phyloP scores from a whole-genome alignment of 2,329 filamentous ascomycete genomes.

The Fusarium tupiense region DNA sequence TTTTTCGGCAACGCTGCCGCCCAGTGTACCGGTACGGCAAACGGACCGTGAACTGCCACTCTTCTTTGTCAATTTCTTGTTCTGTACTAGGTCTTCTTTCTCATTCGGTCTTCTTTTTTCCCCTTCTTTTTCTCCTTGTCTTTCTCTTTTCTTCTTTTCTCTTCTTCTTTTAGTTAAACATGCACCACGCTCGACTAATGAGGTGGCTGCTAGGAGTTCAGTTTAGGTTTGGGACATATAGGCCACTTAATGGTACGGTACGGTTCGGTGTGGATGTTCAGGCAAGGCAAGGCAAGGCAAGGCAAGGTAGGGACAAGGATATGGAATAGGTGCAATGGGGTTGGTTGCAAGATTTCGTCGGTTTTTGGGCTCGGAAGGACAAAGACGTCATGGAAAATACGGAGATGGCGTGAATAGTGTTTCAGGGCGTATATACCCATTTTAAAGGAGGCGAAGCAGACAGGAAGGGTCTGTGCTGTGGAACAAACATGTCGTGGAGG shows the following conservation, averaged over 20 bases:
- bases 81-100: constrained; percentile 11
- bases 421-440: constrained; percentile 48
- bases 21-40: constrained; percentile 32
- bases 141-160: not conserved
- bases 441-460: constrained; percentile 36
- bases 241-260: constrained; percentile 35
- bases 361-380: constrained; percentile 17
- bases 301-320: not conserved
- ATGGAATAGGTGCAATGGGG: constrained; percentile 13
- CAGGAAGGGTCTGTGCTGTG: constrained; percentile 7
- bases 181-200: constrained; percentile 4
- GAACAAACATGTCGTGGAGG: not conserved
- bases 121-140: not conserved
- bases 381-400: constrained; percentile 4
- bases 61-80: constrained; percentile 18
- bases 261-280: not conserved
- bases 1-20: constrained; percentile 8
- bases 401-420: constrained; percentile 31
- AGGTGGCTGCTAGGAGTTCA: constrained; percentile 28
- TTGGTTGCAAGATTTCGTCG: constrained; percentile 7
- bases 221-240: constrained; percentile 29
- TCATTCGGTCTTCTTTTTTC: not conserved
- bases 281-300: not conserved
- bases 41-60: constrained; percentile 14
- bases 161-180: constrained; percentile 1